These are phyloP conservation scores for Phytophthora europaea DNA, from an alignment of 352 stramenopile species.

Conservation along the genomic window DNA sequence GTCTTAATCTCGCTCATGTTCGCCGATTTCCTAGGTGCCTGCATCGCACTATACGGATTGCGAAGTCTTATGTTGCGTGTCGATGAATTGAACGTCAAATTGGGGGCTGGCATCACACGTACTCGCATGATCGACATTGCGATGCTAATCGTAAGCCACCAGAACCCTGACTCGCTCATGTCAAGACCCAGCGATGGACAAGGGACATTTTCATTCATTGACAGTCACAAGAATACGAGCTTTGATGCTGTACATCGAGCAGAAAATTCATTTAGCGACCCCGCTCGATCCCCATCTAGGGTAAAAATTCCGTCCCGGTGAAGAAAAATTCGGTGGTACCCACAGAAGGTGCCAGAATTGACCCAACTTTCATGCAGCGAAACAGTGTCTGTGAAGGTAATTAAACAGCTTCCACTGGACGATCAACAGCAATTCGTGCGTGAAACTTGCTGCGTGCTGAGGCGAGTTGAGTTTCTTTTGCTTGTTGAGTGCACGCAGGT, in stretches of 20 bases:
- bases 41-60: not conserved
- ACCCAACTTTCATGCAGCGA: not conserved
- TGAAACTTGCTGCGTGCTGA: not conserved
- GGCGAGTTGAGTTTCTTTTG: not conserved
- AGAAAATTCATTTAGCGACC: not conserved
- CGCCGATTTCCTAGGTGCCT: not conserved
- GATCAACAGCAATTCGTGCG: not conserved
- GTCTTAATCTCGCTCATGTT: not conserved
- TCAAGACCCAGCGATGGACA: not conserved
- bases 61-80: not conserved
- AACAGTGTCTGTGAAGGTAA: not conserved
- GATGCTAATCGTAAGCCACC: not conserved
- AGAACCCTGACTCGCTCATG: not conserved
- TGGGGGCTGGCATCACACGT: not conserved
- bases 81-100: not conserved
- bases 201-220: not conserved
- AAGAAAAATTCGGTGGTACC: not conserved
- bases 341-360: not conserved
- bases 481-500: not conserved
- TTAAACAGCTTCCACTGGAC: not conserved
- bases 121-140: not conserved
- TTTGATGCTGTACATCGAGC: not conserved
- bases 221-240: not conserved
- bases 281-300: not conserved
- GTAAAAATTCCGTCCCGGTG: not conserved